These are phyloP conservation scores for Acacia acuminata DNA, from an alignment of 306 rosid species.

Conservation along the genomic window DNA sequence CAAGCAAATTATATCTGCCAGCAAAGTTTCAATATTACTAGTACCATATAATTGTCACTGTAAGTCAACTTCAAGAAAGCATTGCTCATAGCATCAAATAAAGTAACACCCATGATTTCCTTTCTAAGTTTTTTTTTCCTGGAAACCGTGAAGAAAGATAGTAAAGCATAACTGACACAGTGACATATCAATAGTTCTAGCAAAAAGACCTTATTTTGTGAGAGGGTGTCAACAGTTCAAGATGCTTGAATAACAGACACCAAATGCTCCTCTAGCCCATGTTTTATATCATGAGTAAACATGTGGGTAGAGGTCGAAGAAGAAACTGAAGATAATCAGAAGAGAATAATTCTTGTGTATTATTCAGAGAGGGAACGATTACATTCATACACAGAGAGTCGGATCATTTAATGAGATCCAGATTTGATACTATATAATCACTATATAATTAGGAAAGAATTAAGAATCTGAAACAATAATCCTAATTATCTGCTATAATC, in stretches of 20 bases:
- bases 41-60: not conserved
- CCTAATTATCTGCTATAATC: no score
- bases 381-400: no score
- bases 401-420: no score
- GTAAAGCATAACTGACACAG: not conserved
- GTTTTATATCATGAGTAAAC: not conserved
- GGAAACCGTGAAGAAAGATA: not conserved
- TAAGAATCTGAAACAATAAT: no score
- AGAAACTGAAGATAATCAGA: not conserved
- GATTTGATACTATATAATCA: no score
- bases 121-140: not conserved
- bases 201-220: not conserved
- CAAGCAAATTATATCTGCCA: not conserved
- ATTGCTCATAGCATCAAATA: slow-evolving; percentile 23
- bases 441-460: no score
- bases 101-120: not conserved
- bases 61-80: slow-evolving; percentile 28
- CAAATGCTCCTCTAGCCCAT: not conserved
- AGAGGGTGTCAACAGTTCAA: not conserved
- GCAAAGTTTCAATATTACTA: not conserved
- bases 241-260: not conserved
- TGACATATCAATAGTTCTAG: not conserved
- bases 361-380: no score
- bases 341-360: no score
- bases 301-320: slow-evolving; percentile 8